Evolutionary conservation across 345 rosid genomes (phyloP), one percentile per base, ranked within the genome.

Genomic region (Cochlearia excelsa): DNA sequence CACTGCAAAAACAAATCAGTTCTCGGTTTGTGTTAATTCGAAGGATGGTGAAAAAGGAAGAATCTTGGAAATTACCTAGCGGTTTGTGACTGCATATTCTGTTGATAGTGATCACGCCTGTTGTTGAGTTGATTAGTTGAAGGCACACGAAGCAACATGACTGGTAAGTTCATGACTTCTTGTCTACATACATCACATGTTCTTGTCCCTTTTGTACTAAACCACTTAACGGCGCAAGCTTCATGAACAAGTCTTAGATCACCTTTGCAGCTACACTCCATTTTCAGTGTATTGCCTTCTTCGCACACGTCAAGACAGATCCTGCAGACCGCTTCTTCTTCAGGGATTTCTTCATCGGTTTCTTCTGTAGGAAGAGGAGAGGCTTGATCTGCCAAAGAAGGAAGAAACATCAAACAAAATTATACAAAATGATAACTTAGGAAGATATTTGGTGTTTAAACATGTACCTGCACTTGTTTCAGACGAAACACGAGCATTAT

Each of bases 191-290:
- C 97, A 43, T 92, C 97, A 57, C 98, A 92, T 0, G 79, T 88
- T 73, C 84, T 88, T 82, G 83, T 92, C 37, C 97, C 97, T 74
- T 88, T 92, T 70, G 86, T 88, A 50, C 85, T 84, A 54, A 88
- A 92, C 98, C 98, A 92, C 78, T 92, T 92, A 10, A 88, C 70
- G 46, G 96, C 96, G 73, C 98, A 92, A 41, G 86, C 96, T 76
- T 77, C 80, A 74, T 88, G 98, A 7, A 96, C 97, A 60, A 92
- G 75, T 67, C 97, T 95, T 34, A 92, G 96, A 67, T 92, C 96
- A 0, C 98, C 98, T 85, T 86, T 92, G 82, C 97, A 92, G 75
- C 95, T 92, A 81, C 96, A 92, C 68, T 92, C 98, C 93, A 92
- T 86, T 84, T 88, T 86, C 29, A 92, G 73, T 7, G 98, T 92